Evolutionary conservation across 2,329 filamentous ascomycete species (phyloP).

Genomic region (Verticillium isaacii): DNA sequence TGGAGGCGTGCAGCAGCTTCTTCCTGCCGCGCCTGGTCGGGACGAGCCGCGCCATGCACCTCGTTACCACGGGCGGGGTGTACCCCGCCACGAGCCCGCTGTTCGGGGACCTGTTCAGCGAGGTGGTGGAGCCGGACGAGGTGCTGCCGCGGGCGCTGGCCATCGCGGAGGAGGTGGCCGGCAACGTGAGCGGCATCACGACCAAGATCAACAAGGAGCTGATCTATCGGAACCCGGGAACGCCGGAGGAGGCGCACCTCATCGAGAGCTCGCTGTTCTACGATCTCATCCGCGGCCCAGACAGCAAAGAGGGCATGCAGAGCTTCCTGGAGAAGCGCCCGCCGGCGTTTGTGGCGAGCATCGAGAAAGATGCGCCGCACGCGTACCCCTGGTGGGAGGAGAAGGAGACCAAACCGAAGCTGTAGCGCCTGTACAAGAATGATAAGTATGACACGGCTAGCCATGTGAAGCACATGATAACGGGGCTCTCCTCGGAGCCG

Average conservation of each 20-base stretch:
- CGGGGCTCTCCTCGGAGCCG: background rate
- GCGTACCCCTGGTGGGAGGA: slow-evolving; percentile 67
- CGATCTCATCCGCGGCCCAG: slow-evolving; percentile 51
- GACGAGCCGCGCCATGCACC: slow-evolving; percentile 55
- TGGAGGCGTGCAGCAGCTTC: slow-evolving; percentile 68
- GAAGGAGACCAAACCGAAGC: slow-evolving; percentile 23
- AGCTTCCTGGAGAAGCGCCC: slow-evolving; percentile 68
- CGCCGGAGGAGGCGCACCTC: slow-evolving; percentile 65
- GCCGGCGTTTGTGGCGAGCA: slow-evolving; percentile 55
- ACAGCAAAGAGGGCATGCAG: slow-evolving; percentile 62
- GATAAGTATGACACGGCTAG: background rate
- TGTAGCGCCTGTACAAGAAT: slow-evolving; percentile 1
- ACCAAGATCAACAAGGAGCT: slow-evolving; percentile 66
- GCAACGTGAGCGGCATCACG: slow-evolving; percentile 60
- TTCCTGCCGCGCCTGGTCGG: slow-evolving; percentile 70
- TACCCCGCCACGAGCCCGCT: slow-evolving; percentile 47
- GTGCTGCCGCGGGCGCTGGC: slow-evolving; percentile 62
- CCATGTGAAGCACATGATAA: background rate
- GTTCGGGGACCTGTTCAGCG: slow-evolving; percentile 60
- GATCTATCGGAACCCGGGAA: slow-evolving; percentile 56
- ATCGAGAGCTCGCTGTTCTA: slow-evolving; percentile 63
- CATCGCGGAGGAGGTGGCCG: slow-evolving; percentile 61
- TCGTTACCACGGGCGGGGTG: slow-evolving; percentile 62
- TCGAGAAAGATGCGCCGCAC: slow-evolving; percentile 54
- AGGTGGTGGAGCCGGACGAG: slow-evolving; percentile 53